phyloP scores from a whole-genome alignment of 106 monocot species.

The Allium cepa region DNA sequence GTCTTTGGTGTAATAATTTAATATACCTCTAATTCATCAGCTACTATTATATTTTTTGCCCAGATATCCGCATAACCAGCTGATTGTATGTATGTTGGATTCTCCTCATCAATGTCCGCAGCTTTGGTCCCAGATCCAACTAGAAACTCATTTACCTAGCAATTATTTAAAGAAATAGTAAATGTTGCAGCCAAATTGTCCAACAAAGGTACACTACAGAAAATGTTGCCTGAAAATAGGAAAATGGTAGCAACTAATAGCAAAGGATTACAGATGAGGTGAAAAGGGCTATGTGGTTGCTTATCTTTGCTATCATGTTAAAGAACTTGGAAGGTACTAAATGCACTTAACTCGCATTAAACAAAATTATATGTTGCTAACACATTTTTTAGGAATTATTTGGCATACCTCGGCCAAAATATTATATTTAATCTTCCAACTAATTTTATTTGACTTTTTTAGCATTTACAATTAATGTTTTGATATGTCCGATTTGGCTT shows the following conservation, averaged over 20 bases:
- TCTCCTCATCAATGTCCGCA: constrained; percentile 94
- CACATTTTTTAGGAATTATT: too few relatives aligned
- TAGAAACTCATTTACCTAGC: constrained; percentile 97
- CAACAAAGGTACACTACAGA: not conserved
- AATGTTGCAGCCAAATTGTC: not conserved
- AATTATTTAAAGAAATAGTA: not conserved
- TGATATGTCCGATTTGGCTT: not conserved
- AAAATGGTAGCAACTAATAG: not conserved
- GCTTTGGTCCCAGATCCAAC: constrained; percentile 97
- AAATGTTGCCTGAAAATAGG: not conserved
- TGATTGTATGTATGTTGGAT: constrained; percentile 61
- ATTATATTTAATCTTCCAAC: too few relatives aligned
- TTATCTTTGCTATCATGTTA: too few relatives aligned
- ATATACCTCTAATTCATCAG: constrained; percentile 65
- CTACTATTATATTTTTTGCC: constrained; percentile 87
- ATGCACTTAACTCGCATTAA: not conserved
- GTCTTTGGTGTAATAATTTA: not conserved
- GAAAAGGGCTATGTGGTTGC: too few relatives aligned
- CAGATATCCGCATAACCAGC: constrained; percentile 88
- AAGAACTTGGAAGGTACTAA: too few relatives aligned
- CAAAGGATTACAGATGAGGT: not conserved
- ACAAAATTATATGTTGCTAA: too few relatives aligned
- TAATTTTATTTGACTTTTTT: too few relatives aligned
- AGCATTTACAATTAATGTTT: not conserved
- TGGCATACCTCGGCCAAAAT: too few relatives aligned